Evolutionary conservation across 2,329 filamentous ascomycete genomes (phyloP).

Genomic region (Ophiosphaerella herpotricha): DNA sequence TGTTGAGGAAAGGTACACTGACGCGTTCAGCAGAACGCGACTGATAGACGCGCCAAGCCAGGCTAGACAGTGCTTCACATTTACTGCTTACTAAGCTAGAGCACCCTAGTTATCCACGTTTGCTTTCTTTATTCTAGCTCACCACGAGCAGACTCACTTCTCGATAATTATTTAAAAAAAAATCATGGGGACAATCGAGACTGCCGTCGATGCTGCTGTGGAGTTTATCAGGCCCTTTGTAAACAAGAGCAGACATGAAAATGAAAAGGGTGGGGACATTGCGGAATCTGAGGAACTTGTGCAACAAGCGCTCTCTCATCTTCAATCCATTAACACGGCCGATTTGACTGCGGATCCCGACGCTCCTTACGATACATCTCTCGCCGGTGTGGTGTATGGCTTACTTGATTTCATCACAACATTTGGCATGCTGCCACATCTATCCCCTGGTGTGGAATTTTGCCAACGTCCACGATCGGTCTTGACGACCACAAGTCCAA

Average conservation of each 20-base stretch:
- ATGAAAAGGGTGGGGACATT: conserved; percentile 11
- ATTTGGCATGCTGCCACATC: conserved; percentile 41
- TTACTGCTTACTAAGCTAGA: neutral
- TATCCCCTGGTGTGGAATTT: conserved; percentile 41
- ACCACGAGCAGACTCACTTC: neutral
- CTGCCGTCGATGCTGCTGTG: conserved; percentile 40
- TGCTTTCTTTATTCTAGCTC: neutral
- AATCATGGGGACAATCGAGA: conserved; percentile 36
- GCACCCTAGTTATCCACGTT: too few species aligned
- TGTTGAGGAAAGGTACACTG: conserved; percentile 7
- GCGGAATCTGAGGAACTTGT: conserved; percentile 22
- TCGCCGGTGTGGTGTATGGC: conserved; percentile 45
- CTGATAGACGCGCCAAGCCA: neutral
- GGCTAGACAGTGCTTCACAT: conserved; percentile 6
- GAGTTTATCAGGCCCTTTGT: conserved; percentile 39
- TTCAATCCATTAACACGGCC: conserved; percentile 41
- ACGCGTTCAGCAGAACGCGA: conserved; percentile 17
- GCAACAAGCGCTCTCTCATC: conserved; percentile 32
- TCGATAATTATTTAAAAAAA: neutral
- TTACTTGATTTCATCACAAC: conserved; percentile 43
- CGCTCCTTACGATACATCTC: conserved; percentile 46
- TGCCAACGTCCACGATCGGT: conserved; percentile 42
- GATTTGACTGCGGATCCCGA: conserved; percentile 36
- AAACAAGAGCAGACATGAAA: conserved; percentile 15
- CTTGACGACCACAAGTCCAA: conserved; percentile 21